These are phyloP conservation scores for Orbilia blumenaviensis DNA, from an alignment of 2,329 filamentous ascomycete genomes.

Conservation along the genomic window DNA sequence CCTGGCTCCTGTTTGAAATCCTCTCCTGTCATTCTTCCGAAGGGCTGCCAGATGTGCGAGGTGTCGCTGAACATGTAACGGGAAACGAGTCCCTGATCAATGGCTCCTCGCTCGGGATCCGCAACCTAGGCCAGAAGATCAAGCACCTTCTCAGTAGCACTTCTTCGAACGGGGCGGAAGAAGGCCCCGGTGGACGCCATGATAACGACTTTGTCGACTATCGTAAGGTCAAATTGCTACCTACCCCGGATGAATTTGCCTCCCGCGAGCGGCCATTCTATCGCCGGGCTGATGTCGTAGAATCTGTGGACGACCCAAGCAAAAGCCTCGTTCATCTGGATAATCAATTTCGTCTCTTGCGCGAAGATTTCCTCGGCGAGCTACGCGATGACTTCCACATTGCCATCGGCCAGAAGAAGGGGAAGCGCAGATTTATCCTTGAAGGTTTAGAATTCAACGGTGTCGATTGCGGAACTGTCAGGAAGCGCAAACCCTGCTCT, in stretches of 20 bases:
- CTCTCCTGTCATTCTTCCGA: slow-evolving; percentile 60
- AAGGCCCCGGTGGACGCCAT: slow-evolving; percentile 71
- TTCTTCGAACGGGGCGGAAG: slow-evolving; percentile 49
- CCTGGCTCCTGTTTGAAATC: slow-evolving; percentile 66
- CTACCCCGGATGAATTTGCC: slow-evolving; percentile 72
- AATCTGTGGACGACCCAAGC: slow-evolving; percentile 58
- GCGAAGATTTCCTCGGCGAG: slow-evolving; percentile 76
- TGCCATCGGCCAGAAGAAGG: slow-evolving; percentile 65
- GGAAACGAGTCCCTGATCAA: slow-evolving; percentile 58
- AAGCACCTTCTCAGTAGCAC: slow-evolving; percentile 60
- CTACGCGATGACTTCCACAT: slow-evolving; percentile 70
- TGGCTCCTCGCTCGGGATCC: slow-evolving; percentile 58
- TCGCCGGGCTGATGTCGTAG: slow-evolving; percentile 65
- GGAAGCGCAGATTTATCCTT: slow-evolving; percentile 60
- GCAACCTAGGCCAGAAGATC: slow-evolving; percentile 62
- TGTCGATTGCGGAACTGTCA: slow-evolving; percentile 61
- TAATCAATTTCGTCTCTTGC: slow-evolving; percentile 75
- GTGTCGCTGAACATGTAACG: slow-evolving; percentile 56
- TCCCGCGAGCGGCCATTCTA: slow-evolving; percentile 68
- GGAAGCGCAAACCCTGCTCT: slow-evolving; percentile 58
- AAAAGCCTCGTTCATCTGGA: slow-evolving; percentile 69
- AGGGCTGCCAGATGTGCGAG: slow-evolving; percentile 56
- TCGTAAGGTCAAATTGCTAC: slow-evolving; percentile 70
- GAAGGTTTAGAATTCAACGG: slow-evolving; percentile 61
- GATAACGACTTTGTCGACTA: slow-evolving; percentile 76